Evolutionary conservation across 2,329 filamentous ascomycete species (phyloP).

Genomic region (Cordyceps javanica): DNA sequence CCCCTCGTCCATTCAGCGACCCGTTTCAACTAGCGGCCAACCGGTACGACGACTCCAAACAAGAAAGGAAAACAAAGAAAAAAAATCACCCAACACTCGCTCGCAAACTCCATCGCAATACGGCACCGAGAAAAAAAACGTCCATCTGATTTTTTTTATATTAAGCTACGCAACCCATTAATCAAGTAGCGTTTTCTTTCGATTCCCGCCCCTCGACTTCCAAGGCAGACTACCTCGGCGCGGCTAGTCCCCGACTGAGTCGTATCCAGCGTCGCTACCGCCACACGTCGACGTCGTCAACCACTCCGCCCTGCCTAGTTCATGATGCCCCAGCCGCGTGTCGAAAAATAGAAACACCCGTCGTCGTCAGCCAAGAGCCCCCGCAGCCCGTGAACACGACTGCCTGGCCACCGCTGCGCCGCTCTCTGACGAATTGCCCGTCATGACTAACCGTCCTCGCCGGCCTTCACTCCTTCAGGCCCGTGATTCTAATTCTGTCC

Average conservation of each 20-base stretch:
- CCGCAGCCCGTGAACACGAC: conserved; percentile 17
- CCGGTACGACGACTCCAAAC: not conserved
- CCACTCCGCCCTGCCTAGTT: conserved; percentile 11
- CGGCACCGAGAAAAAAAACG: not conserved
- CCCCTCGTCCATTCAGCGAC: not conserved
- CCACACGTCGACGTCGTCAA: conserved; percentile 6
- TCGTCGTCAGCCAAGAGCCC: conserved; percentile 15
- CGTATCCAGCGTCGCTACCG: not conserved
- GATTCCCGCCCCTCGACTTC: not conserved
- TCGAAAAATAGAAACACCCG: conserved; percentile 18
- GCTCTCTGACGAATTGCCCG: conserved; percentile 20
- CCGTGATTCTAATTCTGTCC: conserved; percentile 18
- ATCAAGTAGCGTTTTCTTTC: not conserved
- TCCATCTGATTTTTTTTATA: no score
- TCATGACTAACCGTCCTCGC: conserved; percentile 30
- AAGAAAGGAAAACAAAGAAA: no score
- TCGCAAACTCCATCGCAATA: not conserved
- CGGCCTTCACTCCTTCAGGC: conserved; percentile 34
- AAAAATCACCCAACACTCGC: not conserved
- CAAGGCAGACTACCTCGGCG: not conserved
- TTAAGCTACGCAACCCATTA: not conserved
- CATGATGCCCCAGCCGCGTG: conserved; percentile 14
- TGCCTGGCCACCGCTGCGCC: conserved; percentile 9
- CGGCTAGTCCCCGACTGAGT: not conserved
- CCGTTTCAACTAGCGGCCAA: conserved; percentile 4